Evolutionary conservation across 805 yeast genomes (phyloP), one percentile per base, ranked within the genome.

Genomic region (Cyberlindnera xishuangbannaensis): DNA sequence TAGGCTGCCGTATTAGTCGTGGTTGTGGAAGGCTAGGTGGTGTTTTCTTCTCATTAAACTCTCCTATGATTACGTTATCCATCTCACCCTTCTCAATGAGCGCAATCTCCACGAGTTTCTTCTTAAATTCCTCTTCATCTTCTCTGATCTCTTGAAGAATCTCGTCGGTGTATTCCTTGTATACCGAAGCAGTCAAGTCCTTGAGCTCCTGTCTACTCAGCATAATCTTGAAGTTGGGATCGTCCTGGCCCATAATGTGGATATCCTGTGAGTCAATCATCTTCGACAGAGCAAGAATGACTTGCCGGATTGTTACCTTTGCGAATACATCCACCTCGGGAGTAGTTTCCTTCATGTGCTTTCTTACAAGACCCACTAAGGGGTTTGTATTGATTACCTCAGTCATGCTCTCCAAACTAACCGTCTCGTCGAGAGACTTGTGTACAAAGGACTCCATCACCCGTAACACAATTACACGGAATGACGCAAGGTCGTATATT

Each of bases 371-470:
- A 12, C 39, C 25, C 1, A 48, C 31, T 4, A 46, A 28, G 5
- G 49, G 41, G 21, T 44, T 40, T 8, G 37, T 43, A 32, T 52
- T 50, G 30, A 52, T 41, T 4, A 47, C 34, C 3, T 37, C 32
- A 6, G 52, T 40, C 35, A 51, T 44, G 27, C 45, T 43, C 10
- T 44, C 39, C 14, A 52, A 24, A 11, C 45, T 41, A 14, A 51
- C 44, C 3, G 48, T 45, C 15, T 44, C 44, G 8, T 50, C 50
- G 3, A 50, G 26, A 7, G 52, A 43, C 21, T 40, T 40, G 24
- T 41, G 40, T 4, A 51, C 53, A 24, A 50, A 45, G 7, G 49
- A 37, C 30, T 45, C 55, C 12, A 52, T 44, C 10, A 48, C 55
- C 2, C 50, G 32, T n/a, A 52, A 39, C 5, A 50, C 51, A 2